These are phyloP conservation scores for Naganishia friedmannii DNA, from an alignment of 768 basidiomycete species.

Conservation along the genomic window DNA sequence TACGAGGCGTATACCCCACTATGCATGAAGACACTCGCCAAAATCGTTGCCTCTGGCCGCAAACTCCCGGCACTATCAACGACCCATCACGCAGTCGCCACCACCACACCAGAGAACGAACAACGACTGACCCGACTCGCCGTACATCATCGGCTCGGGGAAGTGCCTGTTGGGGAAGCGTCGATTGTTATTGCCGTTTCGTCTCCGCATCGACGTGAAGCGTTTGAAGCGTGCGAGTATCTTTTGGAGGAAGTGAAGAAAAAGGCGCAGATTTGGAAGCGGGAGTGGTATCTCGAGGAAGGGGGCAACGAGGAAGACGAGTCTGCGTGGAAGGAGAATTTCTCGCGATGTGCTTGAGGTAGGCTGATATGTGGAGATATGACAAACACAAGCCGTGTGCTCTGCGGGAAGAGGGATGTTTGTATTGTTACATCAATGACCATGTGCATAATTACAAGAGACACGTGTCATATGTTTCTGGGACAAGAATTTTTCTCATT, in stretches of 20 bases:
- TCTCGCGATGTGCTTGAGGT: slow-evolving; percentile 13
- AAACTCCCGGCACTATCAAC: slow-evolving; percentile 29
- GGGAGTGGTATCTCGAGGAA: slow-evolving; percentile 69
- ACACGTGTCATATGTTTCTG: neutral
- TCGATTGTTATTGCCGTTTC: slow-evolving; percentile 84
- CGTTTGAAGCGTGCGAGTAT: slow-evolving; percentile 73
- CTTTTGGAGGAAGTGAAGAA: slow-evolving; percentile 82
- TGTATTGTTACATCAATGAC: neutral
- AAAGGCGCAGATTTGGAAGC: slow-evolving; percentile 85
- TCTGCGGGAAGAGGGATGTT: slow-evolving; percentile 1
- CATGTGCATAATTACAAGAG: neutral
- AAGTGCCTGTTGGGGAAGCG: slow-evolving; percentile 71
- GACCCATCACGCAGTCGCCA: slow-evolving; percentile 35
- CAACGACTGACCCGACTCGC: slow-evolving; percentile 59
- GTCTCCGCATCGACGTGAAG: slow-evolving; percentile 76
- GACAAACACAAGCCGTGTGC: too few species aligned
- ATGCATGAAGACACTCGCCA: slow-evolving; percentile 71
- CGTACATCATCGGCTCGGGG: slow-evolving; percentile 73
- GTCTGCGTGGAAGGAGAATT: slow-evolving; percentile 71
- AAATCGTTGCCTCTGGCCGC: slow-evolving; percentile 59
- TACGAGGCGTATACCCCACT: slow-evolving; percentile 80
- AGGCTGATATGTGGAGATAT: too few species aligned
- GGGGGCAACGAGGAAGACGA: slow-evolving; percentile 57
- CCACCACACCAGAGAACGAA: slow-evolving; percentile 14
- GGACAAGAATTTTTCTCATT: neutral